These are phyloP conservation scores for Arthrobotrys musiformis DNA, from an alignment of 2,329 filamentous ascomycete genomes.

Conservation along the genomic window DNA sequence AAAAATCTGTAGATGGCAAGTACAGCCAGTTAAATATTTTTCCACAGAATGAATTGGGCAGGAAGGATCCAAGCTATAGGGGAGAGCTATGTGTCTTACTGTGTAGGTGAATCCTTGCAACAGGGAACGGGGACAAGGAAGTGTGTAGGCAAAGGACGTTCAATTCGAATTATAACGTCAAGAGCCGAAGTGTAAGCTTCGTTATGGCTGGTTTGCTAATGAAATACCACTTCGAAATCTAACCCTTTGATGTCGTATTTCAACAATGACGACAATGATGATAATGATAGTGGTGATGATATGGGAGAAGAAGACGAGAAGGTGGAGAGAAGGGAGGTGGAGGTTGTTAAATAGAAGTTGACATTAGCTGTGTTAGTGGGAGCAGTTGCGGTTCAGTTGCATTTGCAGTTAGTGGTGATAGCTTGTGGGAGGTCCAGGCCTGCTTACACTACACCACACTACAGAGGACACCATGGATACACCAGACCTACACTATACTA, in stretches of 20 bases:
- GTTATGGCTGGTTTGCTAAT: too few relatives aligned
- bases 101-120: conserved; percentile 21
- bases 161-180: too few relatives aligned
- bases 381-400: too few relatives aligned
- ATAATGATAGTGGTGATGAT: conserved; percentile 2
- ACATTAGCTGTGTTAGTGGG: too few relatives aligned
- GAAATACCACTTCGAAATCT: too few relatives aligned
- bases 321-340: not conserved
- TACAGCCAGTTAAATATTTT: conserved; percentile 28
- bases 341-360: conserved; percentile 34
- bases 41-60: conserved; percentile 19
- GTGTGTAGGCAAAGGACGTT: not conserved
- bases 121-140: not conserved
- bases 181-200: not conserved
- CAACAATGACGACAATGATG: too few relatives aligned
- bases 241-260: too few relatives aligned
- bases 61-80: conserved; percentile 34
- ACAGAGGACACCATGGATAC: too few relatives aligned
- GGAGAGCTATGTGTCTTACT: not conserved
- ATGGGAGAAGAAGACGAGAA: not conserved
- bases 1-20: not conserved
- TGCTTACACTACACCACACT: not conserved
- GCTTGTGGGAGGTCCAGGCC: not conserved
- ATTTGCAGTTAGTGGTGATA: too few relatives aligned
- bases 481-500: too few relatives aligned